phyloP scores from a whole-genome alignment of 306 rosid genomes.

The Sicyos baderoa region DNA sequence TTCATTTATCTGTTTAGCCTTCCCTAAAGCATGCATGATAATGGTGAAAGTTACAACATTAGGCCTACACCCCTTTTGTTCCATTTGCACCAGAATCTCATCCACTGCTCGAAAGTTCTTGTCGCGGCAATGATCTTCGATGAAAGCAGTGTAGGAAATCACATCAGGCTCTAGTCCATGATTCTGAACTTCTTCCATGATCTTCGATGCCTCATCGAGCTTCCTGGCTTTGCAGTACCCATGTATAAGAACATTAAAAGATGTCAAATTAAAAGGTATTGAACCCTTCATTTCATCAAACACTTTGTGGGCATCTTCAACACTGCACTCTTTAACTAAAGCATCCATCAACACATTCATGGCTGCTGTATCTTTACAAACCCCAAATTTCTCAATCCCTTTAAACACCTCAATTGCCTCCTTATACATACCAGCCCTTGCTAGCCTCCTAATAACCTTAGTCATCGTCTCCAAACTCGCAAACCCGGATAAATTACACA shows the following conservation, averaged over 20 bases:
- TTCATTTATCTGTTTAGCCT: constrained; percentile 42
- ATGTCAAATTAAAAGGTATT: constrained; percentile 28
- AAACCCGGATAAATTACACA: constrained; percentile 36
- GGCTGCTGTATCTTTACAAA: constrained; percentile 35
- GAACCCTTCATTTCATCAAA: constrained; percentile 44
- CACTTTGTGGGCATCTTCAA: constrained; percentile 55
- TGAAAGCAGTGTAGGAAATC: constrained; percentile 44
- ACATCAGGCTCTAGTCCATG: constrained; percentile 50
- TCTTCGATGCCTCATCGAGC: constrained; percentile 43
- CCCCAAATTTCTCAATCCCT: constrained; percentile 34
- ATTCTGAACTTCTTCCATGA: constrained; percentile 59
- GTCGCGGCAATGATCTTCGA: constrained; percentile 46
- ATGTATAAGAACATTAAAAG: constrained; percentile 64
- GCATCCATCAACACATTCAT: constrained; percentile 60
- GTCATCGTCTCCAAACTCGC: constrained; percentile 50
- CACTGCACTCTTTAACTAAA: constrained; percentile 50
- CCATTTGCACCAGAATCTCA: constrained; percentile 52
- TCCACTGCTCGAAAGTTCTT: constrained; percentile 60
- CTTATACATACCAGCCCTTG: constrained; percentile 34
- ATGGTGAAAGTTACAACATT: constrained; percentile 53
- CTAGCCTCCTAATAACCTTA: constrained; percentile 51
- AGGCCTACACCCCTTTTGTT: constrained; percentile 40
- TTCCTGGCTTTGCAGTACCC: constrained; percentile 69
- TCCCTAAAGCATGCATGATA: constrained; percentile 53
- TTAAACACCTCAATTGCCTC: constrained; percentile 58